phyloP scores from a whole-genome alignment of 176 grass and related monocot species.

The Carex myosuroides region DNA sequence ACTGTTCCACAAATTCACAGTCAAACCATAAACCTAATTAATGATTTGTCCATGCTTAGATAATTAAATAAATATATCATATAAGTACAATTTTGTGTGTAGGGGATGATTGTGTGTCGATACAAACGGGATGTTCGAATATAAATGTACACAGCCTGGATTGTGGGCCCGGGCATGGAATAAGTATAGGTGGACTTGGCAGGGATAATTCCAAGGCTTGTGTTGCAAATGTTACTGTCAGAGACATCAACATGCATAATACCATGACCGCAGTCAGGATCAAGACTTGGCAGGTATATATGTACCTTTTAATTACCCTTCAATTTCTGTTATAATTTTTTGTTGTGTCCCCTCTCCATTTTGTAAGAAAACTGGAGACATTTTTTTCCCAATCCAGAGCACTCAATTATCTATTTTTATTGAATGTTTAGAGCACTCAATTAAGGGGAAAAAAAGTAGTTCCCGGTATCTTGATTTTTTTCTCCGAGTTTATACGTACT shows the following conservation, averaged over 20 bases:
- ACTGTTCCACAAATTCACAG: background rate
- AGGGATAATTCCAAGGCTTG: conserved; percentile 95
- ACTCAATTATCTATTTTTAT: background rate
- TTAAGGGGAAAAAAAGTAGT: background rate
- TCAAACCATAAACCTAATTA: background rate
- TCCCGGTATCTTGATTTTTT: no score
- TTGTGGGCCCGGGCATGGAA: conserved; percentile 96
- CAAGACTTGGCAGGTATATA: conserved; percentile 96
- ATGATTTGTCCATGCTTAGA: background rate
- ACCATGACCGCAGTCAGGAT: conserved; percentile 97
- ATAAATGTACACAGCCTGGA: conserved; percentile 89
- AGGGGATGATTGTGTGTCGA: conserved; percentile 95
- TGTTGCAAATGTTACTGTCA: conserved; percentile 91
- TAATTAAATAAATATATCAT: background rate
- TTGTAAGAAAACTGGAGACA: background rate
- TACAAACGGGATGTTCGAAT: conserved; percentile 93
- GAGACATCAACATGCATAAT: conserved; percentile 82
- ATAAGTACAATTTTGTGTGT: conserved; percentile 7
- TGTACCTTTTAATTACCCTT: background rate
- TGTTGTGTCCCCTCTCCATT: background rate
- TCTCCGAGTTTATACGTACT: no score
- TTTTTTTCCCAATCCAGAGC: background rate
- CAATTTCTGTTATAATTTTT: background rate
- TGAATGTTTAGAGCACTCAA: background rate
- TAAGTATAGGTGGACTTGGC: conserved; percentile 96